Conservation (phyloP, 2,329 filamentous ascomycete genomes). For the Xylaria sp. region DNA sequence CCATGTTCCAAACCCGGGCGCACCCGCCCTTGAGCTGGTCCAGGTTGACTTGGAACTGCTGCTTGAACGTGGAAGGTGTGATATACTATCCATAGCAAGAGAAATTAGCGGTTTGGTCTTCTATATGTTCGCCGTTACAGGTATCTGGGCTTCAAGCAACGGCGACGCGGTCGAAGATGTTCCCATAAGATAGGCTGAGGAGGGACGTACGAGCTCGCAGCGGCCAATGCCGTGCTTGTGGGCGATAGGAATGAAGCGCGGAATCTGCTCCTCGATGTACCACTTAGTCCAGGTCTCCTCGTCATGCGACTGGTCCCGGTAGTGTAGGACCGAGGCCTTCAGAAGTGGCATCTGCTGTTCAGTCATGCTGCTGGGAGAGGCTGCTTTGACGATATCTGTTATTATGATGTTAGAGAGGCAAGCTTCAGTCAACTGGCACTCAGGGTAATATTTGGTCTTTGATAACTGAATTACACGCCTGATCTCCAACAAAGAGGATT, state of each 20-base stretch:
- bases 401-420: no score
- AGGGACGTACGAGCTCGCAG: conserved; percentile 9
- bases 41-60: conserved; percentile 16
- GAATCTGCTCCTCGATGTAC: conserved; percentile 17
- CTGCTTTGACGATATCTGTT: no score
- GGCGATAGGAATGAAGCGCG: conserved; percentile 13
- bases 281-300: conserved; percentile 17
- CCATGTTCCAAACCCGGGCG: conserved; percentile 18
- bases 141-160: no score
- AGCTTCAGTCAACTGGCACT: no score
- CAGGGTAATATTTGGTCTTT: no score
- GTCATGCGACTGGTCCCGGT: conserved; percentile 2
- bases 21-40: conserved; percentile 12
- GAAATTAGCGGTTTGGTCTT: not conserved
- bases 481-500: no score
- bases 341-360: no score
- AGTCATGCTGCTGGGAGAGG: no score
- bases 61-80: conserved; percentile 10
- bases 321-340: no score
- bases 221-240: conserved; percentile 12
- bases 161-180: no score
- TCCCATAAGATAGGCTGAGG: not conserved
- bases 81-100: conserved; percentile 4
- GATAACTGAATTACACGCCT: no score
- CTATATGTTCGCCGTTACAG: no score